These are phyloP conservation scores for Rhodotorula babjevae DNA, from an alignment of 768 basidiomycete genomes.

Conservation along the genomic window DNA sequence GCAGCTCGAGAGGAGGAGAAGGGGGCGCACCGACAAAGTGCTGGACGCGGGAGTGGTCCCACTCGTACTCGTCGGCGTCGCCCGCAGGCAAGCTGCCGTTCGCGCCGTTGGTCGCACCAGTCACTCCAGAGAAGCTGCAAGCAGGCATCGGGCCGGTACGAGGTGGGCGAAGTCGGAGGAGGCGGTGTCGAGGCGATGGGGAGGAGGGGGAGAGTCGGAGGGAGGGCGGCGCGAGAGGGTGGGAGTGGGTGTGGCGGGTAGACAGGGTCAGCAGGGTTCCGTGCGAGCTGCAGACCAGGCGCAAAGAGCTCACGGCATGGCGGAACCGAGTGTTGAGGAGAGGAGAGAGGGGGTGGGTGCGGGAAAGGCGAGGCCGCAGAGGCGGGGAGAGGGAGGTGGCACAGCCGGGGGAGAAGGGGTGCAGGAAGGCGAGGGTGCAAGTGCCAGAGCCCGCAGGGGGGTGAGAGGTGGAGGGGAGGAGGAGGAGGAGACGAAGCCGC, in stretches of 20 bases:
- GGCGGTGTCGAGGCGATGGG: background rate
- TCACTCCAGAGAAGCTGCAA: background rate
- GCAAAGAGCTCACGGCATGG: background rate
- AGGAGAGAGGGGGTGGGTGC: background rate
- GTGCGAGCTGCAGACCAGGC: no score
- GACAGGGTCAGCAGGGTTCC: no score
- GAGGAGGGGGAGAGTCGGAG: background rate
- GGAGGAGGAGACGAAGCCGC: no score
- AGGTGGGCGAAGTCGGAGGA: background rate
- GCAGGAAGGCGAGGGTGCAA: no score
- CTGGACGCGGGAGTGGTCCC: constrained; percentile 42
- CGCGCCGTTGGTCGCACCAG: background rate
- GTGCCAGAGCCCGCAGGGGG: background rate
- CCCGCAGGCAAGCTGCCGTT: background rate
- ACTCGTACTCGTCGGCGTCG: background rate
- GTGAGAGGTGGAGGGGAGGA: background rate
- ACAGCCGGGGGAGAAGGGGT: background rate
- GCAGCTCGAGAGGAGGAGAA: background rate
- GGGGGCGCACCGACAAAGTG: constrained; percentile 44
- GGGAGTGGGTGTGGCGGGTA: background rate
- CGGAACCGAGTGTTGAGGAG: background rate
- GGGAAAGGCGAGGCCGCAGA: no score
- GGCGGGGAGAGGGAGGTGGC: no score
- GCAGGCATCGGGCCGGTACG: background rate
- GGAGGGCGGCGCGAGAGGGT: background rate